phyloP scores from a whole-genome alignment of 192 early-diverging fungal genomes.

The Tieghemiomyces parasiticus region DNA sequence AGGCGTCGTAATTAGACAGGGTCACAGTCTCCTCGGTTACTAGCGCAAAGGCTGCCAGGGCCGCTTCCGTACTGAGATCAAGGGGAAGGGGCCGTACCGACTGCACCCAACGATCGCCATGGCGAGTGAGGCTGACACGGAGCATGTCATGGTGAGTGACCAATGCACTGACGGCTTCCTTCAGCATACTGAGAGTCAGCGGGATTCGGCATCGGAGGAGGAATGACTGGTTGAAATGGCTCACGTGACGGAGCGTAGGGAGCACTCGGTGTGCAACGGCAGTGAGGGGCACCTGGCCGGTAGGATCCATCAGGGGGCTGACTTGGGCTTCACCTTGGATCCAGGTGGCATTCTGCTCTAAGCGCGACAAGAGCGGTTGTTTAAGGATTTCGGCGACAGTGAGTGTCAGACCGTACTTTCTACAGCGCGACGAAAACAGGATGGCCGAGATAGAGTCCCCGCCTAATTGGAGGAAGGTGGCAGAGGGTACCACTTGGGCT shows the following conservation, averaged over 20 bases:
- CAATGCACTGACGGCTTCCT: background rate
- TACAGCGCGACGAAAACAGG: background rate
- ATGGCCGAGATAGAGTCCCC: conserved; percentile 7
- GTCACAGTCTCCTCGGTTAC: background rate
- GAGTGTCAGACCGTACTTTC: background rate
- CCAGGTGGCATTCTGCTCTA: background rate
- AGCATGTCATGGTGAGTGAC: background rate
- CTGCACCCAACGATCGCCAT: background rate
- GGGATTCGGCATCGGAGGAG: background rate
- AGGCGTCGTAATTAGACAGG: background rate
- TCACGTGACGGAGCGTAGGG: background rate
- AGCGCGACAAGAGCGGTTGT: background rate
- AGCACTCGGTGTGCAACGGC: background rate
- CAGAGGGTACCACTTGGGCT: background rate
- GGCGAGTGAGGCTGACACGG: background rate
- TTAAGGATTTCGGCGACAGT: background rate
- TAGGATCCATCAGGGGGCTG: background rate
- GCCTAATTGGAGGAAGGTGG: conserved; percentile 3
- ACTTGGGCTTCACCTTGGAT: background rate
- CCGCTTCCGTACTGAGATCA: background rate
- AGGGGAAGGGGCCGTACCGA: background rate
- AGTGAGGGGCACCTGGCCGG: background rate
- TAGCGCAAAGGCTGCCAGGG: background rate
- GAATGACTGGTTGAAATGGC: conserved; percentile 7
- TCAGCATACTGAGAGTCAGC: background rate